A percentile compares a stretch with the other conserved stretches of the same genome.
Evolutionary conservation across 108 stramenopile species (phyloP).

Genomic region (Skeletonema marinoi): DNA sequence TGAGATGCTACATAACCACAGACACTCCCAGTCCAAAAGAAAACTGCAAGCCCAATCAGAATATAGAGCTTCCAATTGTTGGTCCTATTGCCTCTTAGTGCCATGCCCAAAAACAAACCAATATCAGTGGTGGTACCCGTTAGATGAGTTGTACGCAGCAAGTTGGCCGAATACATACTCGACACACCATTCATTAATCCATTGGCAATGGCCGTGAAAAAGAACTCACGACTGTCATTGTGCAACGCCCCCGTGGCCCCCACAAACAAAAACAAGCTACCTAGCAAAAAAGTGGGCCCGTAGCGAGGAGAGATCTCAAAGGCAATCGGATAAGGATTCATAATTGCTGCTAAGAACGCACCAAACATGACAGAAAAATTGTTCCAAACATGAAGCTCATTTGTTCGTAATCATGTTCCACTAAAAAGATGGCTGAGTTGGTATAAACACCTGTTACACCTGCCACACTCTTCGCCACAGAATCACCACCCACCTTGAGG

Average conservation of each 20-base stretch:
- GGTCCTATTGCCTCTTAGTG: slow-evolving; percentile 43
- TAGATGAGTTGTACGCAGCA: slow-evolving; percentile 57
- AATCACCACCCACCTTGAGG: background rate
- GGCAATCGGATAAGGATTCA: slow-evolving; percentile 43
- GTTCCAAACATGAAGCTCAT: slow-evolving; percentile 4
- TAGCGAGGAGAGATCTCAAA: slow-evolving; percentile 16
- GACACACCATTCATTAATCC: slow-evolving; percentile 57
- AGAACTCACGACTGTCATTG: slow-evolving; percentile 14
- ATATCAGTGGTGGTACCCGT: slow-evolving; percentile 58
- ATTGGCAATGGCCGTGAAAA: slow-evolving; percentile 44
- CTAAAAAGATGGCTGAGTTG: background rate
- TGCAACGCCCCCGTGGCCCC: background rate
- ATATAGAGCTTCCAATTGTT: slow-evolving; percentile 48
- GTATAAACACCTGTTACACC: background rate
- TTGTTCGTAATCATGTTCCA: background rate
- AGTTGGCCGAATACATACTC: slow-evolving; percentile 46
- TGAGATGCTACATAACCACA: slow-evolving; percentile 16
- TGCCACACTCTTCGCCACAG: background rate
- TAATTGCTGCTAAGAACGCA: slow-evolving; percentile 32
- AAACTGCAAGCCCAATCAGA: slow-evolving; percentile 29
- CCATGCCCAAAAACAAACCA: slow-evolving; percentile 55
- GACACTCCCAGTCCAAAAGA: slow-evolving; percentile 53
- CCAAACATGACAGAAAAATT: slow-evolving; percentile 51
- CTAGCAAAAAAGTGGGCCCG: slow-evolving; percentile 21
- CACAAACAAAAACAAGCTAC: slow-evolving; percentile 5